These are phyloP conservation scores for Melampsora larici-populina DNA, from an alignment of 1,284 basidiomycete species.

Conservation along the genomic window DNA sequence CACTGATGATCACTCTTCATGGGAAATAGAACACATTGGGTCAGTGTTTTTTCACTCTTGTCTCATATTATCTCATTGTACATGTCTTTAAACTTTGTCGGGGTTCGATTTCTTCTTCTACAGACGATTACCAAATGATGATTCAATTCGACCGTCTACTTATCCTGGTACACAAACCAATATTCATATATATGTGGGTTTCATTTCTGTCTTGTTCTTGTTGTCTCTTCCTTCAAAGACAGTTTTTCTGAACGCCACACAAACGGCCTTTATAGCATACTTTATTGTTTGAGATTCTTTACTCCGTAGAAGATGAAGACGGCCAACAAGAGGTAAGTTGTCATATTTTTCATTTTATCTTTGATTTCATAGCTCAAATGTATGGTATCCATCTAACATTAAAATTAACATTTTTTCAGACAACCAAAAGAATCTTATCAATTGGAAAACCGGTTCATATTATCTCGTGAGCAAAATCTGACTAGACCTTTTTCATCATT, in stretches of 20 bases:
- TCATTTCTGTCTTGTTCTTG: background rate
- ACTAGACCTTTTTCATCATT: background rate
- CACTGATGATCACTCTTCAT: conserved; percentile 23
- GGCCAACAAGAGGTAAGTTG: background rate
- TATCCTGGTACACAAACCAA: conserved; percentile 24
- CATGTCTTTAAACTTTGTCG: background rate
- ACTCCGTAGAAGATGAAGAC: conserved; percentile 21
- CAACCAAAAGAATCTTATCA: conserved; percentile 8
- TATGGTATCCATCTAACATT: background rate
- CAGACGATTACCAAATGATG: conserved; percentile 35
- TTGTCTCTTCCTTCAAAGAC: background rate
- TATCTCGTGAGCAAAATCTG: conserved; percentile 16
- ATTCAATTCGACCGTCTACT: conserved; percentile 22
- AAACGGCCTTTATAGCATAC: conserved; percentile 14
- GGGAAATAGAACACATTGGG: conserved; percentile 34
- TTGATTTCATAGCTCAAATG: background rate
- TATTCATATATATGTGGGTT: conserved; percentile 37
- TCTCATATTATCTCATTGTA: background rate
- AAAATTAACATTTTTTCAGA: background rate
- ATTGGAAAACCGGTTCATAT: conserved; percentile 34
- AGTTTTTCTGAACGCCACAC: background rate
- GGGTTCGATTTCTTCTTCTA: background rate
- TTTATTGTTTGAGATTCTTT: conserved; percentile 28
- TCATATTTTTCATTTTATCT: background rate
- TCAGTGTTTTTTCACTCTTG: background rate